These are phyloP conservation scores for Xylaria sp. DNA, from an alignment of 2,329 filamentous ascomycete species.

Conservation along the genomic window DNA sequence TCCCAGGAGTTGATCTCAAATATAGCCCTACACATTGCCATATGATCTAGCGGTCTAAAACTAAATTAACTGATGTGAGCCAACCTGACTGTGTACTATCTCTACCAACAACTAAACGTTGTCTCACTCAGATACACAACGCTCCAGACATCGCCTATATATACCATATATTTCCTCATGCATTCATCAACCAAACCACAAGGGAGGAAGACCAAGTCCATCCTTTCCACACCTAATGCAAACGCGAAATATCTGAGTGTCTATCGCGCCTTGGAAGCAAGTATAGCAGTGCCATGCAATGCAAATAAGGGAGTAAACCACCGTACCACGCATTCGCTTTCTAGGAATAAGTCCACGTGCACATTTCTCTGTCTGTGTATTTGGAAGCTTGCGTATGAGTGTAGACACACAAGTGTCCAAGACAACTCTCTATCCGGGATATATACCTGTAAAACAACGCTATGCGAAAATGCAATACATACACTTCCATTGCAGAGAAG, in stretches of 20 bases:
- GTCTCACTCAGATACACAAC: constrained; percentile 11
- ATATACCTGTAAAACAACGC: constrained; percentile 10
- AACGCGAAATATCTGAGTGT: not conserved
- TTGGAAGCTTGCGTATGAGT: not conserved
- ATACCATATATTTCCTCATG: not conserved
- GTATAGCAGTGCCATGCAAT: constrained; percentile 8
- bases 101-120: not conserved
- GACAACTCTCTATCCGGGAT: constrained; percentile 17
- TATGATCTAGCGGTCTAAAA: not conserved
- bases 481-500: not conserved
- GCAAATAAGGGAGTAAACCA: constrained; percentile 15
- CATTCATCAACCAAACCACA: constrained; percentile 1
- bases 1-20: not conserved
- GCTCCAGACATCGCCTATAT: constrained; percentile 7
- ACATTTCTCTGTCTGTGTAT: constrained; percentile 1
- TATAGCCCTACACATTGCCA: constrained; percentile 2
- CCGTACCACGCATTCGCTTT: not conserved
- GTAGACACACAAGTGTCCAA: not conserved
- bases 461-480: constrained; percentile 3
- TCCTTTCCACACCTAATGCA: not conserved
- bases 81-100: not conserved
- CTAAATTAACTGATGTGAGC: not conserved
- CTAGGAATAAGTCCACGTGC: constrained; percentile 2
- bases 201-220: not conserved
- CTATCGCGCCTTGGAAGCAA: constrained; percentile 5